A percentile compares a stretch with the other conserved stretches of the same genome.
phyloP scores from a whole-genome alignment of 176 grass and related monocot species.

The Oryza punctata region DNA sequence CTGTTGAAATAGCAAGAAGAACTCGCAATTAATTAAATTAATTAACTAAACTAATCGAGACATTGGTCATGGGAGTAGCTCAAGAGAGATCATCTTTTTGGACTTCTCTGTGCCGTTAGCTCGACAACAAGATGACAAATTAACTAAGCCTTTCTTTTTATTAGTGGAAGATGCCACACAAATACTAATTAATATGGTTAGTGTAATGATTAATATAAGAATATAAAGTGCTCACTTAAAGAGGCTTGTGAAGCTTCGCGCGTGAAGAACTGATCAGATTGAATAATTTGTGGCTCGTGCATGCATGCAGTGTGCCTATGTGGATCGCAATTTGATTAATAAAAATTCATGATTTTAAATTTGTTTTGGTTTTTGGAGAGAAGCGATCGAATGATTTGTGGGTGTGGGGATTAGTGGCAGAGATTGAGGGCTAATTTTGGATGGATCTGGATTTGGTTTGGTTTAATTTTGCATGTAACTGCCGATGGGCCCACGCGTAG shows the following conservation, averaged over 20 bases:
- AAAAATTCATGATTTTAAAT: background rate
- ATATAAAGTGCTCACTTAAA: background rate
- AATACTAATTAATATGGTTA: background rate
- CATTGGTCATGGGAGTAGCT: background rate
- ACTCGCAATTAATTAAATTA: background rate
- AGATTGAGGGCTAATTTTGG: background rate
- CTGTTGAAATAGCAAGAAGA: background rate
- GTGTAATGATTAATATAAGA: background rate
- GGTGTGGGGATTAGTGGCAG: background rate
- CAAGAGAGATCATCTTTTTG: constrained; percentile 22
- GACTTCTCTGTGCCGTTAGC: background rate
- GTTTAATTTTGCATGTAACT: background rate
- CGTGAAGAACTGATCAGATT: background rate
- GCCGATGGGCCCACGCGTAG: constrained; percentile 27
- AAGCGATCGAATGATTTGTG: background rate
- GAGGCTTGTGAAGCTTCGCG: constrained; percentile 17
- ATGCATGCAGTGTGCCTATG: background rate
- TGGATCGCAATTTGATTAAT: background rate
- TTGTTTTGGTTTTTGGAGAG: background rate
- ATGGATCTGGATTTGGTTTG: background rate
- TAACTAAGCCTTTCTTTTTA: background rate
- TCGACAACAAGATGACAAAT: constrained; percentile 44
- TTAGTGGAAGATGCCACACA: background rate
- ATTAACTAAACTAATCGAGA: background rate
- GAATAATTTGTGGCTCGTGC: background rate